Evolutionary conservation across 2,329 filamentous ascomycete species (phyloP).

Genomic region (Botrytis fabae): DNA sequence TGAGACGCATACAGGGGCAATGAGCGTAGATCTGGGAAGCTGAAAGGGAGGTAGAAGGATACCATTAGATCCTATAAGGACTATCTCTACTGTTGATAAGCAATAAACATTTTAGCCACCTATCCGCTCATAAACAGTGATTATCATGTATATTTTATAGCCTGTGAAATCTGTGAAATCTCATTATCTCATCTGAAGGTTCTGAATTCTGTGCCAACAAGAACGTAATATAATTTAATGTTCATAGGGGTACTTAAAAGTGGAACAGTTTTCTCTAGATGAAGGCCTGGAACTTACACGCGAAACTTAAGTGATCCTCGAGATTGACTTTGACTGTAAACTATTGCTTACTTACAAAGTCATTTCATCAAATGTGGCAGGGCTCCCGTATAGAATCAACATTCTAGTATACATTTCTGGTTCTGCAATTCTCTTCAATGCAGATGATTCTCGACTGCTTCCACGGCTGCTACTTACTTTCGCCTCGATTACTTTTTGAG

Average conservation of each 20-base stretch:
- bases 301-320: background rate
- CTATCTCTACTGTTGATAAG: background rate
- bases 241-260: background rate
- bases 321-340: background rate
- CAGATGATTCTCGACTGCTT: background rate
- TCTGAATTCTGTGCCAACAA: background rate
- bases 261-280: background rate
- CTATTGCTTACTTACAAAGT: no score
- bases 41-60: background rate
- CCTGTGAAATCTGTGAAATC: no score
- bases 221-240: background rate
- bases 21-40: background rate
- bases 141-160: no score
- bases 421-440: background rate
- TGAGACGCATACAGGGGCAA: background rate
- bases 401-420: no score
- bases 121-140: no score
- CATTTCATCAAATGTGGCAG: no score
- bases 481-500: background rate
- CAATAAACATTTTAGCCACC: accelerated
- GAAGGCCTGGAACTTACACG: background rate
- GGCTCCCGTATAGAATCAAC: no score
- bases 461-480: background rate
- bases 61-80: background rate
- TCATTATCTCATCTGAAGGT: background rate